Percentiles rank a stretch among this genome's conserved stretches.
These are phyloP conservation scores for Thraustochytrium sp. DNA, from an alignment of 352 stramenopile species.

Conservation along the genomic window DNA sequence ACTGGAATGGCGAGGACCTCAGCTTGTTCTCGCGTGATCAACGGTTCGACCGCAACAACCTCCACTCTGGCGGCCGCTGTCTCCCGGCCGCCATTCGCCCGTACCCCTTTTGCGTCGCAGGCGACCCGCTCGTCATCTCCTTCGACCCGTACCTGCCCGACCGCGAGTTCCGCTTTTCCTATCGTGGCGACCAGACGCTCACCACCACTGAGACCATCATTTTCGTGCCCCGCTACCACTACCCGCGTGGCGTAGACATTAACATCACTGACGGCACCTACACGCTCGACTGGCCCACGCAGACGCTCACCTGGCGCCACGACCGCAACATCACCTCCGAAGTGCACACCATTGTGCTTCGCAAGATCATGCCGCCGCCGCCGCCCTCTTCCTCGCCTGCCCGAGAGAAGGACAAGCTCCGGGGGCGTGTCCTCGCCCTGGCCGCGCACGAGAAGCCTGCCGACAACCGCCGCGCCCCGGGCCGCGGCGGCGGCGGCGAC, in stretches of 20 bases:
- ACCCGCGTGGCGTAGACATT: slow-evolving; percentile 42
- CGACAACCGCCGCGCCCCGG: not conserved
- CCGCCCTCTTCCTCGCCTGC: not conserved
- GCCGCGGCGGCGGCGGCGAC: not conserved
- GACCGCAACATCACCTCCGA: not conserved
- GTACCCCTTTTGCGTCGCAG: slow-evolving; percentile 47
- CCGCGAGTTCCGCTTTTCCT: slow-evolving; percentile 46
- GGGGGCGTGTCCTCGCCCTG: not conserved
- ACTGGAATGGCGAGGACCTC: slow-evolving; percentile 55
- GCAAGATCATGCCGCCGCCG: not conserved
- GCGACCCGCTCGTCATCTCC: slow-evolving; percentile 39
- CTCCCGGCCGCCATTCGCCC: slow-evolving; percentile 47
- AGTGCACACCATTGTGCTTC: not conserved
- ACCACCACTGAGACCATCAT: slow-evolving; percentile 47
- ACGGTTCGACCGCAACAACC: slow-evolving; percentile 37
- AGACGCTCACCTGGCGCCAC: slow-evolving; percentile 48
- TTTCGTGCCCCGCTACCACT: slow-evolving; percentile 52
- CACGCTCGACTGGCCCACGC: slow-evolving; percentile 47
- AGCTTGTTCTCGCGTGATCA: slow-evolving; percentile 50
- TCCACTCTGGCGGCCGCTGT: slow-evolving; percentile 49
- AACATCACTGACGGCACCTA: slow-evolving; percentile 45
- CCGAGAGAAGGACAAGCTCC: not conserved
- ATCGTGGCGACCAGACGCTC: slow-evolving; percentile 1
- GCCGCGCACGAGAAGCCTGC: not conserved
- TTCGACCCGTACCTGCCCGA: slow-evolving; percentile 47